Evolutionary conservation across 345 rosid species (phyloP), one percentile per base, ranked within the genome.

Genomic region (Gossypium longicalyx): DNA sequence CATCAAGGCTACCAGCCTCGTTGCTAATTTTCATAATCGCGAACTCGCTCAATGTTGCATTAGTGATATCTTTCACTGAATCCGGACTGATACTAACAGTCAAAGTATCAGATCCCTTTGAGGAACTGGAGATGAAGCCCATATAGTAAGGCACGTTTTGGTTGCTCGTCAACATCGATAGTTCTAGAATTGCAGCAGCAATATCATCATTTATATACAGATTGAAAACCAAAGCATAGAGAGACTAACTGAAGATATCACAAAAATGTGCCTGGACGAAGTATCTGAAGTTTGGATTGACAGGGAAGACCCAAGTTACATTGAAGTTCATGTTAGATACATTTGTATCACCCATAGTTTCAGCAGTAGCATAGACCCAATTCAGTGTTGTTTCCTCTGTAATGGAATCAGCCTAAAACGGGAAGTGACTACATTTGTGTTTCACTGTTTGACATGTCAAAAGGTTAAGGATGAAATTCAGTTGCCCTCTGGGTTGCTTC

Each of bases 31-130:
- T 95, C 82, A 95, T 75, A 73, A 95, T 82, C 90, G 93, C 99
- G 87, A 95, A 73, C 9, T 94, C 99, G 53, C 88, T 95, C 88
- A 95, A 56, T 10, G 92, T 89, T 3, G 93, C 97, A 54, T 91
- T 87, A 1, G 87, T 73, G 53, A 78, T 51, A 76, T 85, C 97
- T 0, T 92, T 83, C 76, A 70, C 43, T 9, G 71, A 19, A 80
- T 95, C 97, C 1, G 98, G 97, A 54, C 98, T 97, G 78, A 91
- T 81, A 54, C 97, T 91, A 72, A 95, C 93, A 25, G 91, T 93
- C 80, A 95, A 80, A 74, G 74, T 73, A 75, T 70, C 67, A 0
- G 85, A 81, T n/a, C 89, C 89, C 4, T 58, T 79, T 1, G 96
- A 93, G 25, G 86, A 67, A 53, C 89, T 91, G 51, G 92, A 82